Base-by-base conservation (phyloP, 805 yeast genomes). In the Cephaloascus fragrans region DNA sequence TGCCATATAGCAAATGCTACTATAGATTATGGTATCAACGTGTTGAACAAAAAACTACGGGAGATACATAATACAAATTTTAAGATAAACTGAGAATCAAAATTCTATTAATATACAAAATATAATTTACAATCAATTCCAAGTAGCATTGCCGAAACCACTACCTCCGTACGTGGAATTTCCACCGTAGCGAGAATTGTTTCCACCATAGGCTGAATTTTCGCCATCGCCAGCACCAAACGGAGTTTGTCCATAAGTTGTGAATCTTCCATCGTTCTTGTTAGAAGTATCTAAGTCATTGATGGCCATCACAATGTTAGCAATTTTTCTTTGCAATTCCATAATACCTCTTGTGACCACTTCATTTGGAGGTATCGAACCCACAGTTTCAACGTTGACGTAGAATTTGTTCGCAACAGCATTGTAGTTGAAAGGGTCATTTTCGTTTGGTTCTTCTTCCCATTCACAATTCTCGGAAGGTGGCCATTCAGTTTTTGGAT, bases 381-480 rank as follows among this genome's bases (percentile, higher is more conserved):
- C 98, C 12, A 89, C 83, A 1, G 97, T 85, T 61, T 93, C 99
- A 8, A 94, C 84, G 48, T 85, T 90, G 54, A 90, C 64, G 59
- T 93, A 93, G 51, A 80, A 93, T 47, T 77, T 79, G 35, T 74
- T 67, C 3, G 98, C 95, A 52, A 73, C 75, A 4, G 96, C 96
- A 34, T 65, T 71, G 57, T 80, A 87, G 57, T 93, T 96, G 53
- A 89, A 89, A 9, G 73, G 72, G 31, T 88, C 96, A 42, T 81
- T 93, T 18, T 87, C 84, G 49, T 76, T 79, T 19, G 97, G 96
- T 5, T 90, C 85, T 59, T 93, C 98, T 63, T 93, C 99, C 80
- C 90, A 93, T 52, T 86, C 95, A 48, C 94, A 78, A 61, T 93
- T 90, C 47, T 75, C 75, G 33, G 86, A 75, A 46, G 73, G 73